Conservation (phyloP, 2,329 filamentous ascomycete genomes). For the Arachnomyces sp. region DNA sequence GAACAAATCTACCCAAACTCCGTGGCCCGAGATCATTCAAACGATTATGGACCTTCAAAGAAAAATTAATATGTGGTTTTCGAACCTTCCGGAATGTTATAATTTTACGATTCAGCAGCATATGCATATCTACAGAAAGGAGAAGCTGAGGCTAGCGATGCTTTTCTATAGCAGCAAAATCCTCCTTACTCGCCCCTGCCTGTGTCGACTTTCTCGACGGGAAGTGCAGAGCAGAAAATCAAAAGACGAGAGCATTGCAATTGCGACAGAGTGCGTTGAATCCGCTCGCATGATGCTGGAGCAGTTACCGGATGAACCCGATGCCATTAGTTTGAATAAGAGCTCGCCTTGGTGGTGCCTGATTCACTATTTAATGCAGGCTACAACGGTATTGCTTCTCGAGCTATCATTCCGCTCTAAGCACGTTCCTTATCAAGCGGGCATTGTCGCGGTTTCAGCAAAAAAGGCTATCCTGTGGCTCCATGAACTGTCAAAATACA, state of each 20-base stretch:
- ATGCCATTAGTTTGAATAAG: slow-evolving; percentile 21
- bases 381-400: slow-evolving; percentile 28
- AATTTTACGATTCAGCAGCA: slow-evolving; percentile 17
- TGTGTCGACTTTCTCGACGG: slow-evolving; percentile 17
- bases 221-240: slow-evolving; percentile 13
- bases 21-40: slow-evolving; percentile 17
- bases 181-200: slow-evolving; percentile 31
- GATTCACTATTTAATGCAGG: slow-evolving; percentile 35
- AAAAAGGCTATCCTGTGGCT: slow-evolving; percentile 31
- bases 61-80: slow-evolving; percentile 18
- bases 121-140: too few relatives aligned
- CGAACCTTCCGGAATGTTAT: slow-evolving; percentile 15
- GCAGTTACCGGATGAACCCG: slow-evolving; percentile 24
- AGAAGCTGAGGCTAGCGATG: slow-evolving; percentile 13
- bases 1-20: slow-evolving; percentile 13
- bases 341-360: slow-evolving; percentile 34
- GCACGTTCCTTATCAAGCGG: slow-evolving; percentile 18
- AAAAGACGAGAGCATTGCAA: slow-evolving; percentile 21
- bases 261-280: slow-evolving; percentile 24
- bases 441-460: slow-evolving; percentile 27
- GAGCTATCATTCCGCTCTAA: slow-evolving; percentile 25
- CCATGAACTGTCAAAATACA: slow-evolving; percentile 23
- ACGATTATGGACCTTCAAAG: slow-evolving; percentile 14
- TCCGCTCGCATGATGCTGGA: slow-evolving; percentile 26
- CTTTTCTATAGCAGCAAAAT: slow-evolving; percentile 28